These are phyloP conservation scores for Trichoderma breve DNA, from an alignment of 2,329 filamentous ascomycete genomes.

Conservation along the genomic window DNA sequence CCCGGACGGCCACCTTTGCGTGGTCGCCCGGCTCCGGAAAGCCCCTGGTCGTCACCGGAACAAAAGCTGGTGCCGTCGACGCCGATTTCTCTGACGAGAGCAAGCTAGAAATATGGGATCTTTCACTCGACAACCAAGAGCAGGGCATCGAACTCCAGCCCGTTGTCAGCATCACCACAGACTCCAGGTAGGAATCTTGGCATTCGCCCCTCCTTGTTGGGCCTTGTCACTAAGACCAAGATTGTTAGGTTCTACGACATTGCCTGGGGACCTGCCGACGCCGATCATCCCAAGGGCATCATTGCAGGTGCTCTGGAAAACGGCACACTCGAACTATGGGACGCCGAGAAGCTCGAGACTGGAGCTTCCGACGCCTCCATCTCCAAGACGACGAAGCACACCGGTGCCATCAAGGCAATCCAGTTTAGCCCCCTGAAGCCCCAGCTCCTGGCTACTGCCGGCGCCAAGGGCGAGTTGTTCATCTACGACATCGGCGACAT, in stretches of 20 bases:
- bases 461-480: constrained; percentile 92
- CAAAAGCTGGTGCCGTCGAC: constrained; percentile 89
- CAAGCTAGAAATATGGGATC: constrained; percentile 93
- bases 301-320: constrained; percentile 95
- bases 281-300: constrained; percentile 77
- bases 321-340: constrained; percentile 90
- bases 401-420: constrained; percentile 85
- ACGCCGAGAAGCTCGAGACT: constrained; percentile 67
- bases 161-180: constrained; percentile 76
- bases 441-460: constrained; percentile 87
- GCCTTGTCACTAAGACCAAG: constrained; percentile 23
- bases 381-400: constrained; percentile 85
- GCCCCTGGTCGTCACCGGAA: constrained; percentile 88
- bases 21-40: constrained; percentile 82
- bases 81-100: constrained; percentile 98
- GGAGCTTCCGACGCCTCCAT: constrained; percentile 71
- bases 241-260: constrained; percentile 85
- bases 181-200: constrained; percentile 68
- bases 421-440: constrained; percentile 95
- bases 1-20: constrained; percentile 93
- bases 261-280: constrained; percentile 83
- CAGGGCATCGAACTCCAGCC: constrained; percentile 83
- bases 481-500: constrained; percentile 93
- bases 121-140: constrained; percentile 74
- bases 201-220: background rate